Base-by-base conservation (phyloP, 306 rosid genomes). In the Trifolium dubium region DNA sequence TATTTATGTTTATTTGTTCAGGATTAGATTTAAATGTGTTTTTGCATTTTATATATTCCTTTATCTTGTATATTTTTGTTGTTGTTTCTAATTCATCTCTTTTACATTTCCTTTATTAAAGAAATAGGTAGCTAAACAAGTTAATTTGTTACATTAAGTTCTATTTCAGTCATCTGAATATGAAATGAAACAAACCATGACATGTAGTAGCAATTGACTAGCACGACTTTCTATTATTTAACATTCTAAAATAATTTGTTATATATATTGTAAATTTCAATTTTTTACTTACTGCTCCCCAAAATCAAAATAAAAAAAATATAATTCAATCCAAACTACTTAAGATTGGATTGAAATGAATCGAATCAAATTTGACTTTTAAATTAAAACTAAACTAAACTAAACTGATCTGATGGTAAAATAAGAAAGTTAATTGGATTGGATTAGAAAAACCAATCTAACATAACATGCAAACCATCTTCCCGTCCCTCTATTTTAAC, bases 401-500 rank as follows among this genome's bases (percentile, higher is more conserved):
- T 44, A 44, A 44, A 44, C 49, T 2, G 6, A 11, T 14, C 50
- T 12, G 50, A 44, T 44, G 50, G 14, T 44, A 11, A 12, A 43
- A 43, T 8, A 43, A 43, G 3, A 8, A 40, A 41, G 2, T 10
- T 2, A 10, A 40, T 40, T 9, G 4, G 46, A 41, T 41, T 41
- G 46, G 46, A 41, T 41, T 37, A 37, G 8, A 11, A 43, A 10
- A 43, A 43, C 1, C 50, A 44, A 44, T 11, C 50, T 3, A 44
- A 23, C 23, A 23, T 23, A 9, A 49, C 47, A 62, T 53, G 69
- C 63, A 62, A 49, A 23, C 59, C 32, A 55, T 61, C 30, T 54
- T 15, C 55, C 35, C 62, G 41, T 68, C 46, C 55, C 40, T n/a
- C 40, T 11, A 43, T 40, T 71, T 43, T 34, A 51, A 32, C 62